A percentile compares a stretch with the other conserved stretches of the same genome.
These are phyloP conservation scores for Epichloe amarillans DNA, from an alignment of 2,329 filamentous ascomycete genomes.

Conservation along the genomic window DNA sequence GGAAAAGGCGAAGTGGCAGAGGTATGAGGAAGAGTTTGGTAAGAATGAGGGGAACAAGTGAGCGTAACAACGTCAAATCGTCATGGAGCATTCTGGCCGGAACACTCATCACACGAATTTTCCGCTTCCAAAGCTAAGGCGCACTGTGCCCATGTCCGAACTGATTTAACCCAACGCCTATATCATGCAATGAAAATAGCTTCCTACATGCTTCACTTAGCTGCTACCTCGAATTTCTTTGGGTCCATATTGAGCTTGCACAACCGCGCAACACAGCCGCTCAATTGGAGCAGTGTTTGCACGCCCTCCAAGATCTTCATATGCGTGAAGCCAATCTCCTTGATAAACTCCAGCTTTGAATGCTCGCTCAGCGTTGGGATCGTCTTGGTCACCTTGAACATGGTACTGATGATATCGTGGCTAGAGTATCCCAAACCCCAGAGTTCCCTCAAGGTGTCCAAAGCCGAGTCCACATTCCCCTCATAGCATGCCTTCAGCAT, in stretches of 20 bases:
- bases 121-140: not conserved
- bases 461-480: slow-evolving; percentile 73
- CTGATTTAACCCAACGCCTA: slow-evolving; percentile 20
- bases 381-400: slow-evolving; percentile 97
- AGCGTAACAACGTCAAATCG: slow-evolving; percentile 3
- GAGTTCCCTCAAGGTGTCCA: slow-evolving; percentile 77
- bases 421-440: slow-evolving; percentile 96
- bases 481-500: slow-evolving; percentile 98
- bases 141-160: not conserved
- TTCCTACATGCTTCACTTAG: slow-evolving; percentile 17
- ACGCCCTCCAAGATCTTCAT: slow-evolving; percentile 99
- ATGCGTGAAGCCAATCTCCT: slow-evolving; percentile 96
- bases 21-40: slow-evolving; percentile 48
- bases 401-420: slow-evolving; percentile 96
- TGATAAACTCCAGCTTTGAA: slow-evolving; percentile 92
- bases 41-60: slow-evolving; percentile 26
- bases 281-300: slow-evolving; percentile 85
- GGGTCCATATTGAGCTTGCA: slow-evolving; percentile 97
- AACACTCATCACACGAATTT: not conserved
- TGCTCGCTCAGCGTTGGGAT: slow-evolving; percentile 87
- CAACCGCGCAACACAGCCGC: slow-evolving; percentile 79
- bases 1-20: slow-evolving; percentile 56
- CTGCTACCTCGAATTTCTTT: slow-evolving; percentile 49
- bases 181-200: slow-evolving; percentile 1
- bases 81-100: not conserved